Percentiles rank a stretch among this genome's conserved stretches.
These are phyloP conservation scores for Rhizophlyctis rosea DNA, from an alignment of 192 early-diverging fungal species.

Conservation along the genomic window DNA sequence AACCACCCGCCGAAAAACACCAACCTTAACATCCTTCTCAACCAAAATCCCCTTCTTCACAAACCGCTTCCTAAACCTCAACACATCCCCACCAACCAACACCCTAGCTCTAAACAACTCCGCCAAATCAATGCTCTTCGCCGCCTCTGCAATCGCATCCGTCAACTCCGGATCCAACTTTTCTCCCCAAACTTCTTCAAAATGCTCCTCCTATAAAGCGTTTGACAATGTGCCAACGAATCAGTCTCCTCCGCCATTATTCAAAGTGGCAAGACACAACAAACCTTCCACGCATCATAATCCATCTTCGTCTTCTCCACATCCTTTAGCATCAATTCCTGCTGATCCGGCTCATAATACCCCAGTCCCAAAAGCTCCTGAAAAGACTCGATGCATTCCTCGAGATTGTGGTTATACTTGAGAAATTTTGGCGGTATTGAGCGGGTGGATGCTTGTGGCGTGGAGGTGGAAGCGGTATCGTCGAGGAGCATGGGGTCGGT, in stretches of 20 bases:
- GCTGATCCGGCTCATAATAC: background rate
- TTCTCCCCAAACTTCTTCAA: constrained; percentile 19
- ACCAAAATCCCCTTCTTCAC: constrained; percentile 8
- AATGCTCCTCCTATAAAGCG: constrained; percentile 17
- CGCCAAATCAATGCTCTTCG: background rate
- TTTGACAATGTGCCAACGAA: background rate
- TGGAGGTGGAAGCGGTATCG: no score
- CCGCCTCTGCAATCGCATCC: constrained; percentile 6
- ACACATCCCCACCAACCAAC: background rate
- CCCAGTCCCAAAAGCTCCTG: constrained; percentile 7
- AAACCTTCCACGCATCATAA: constrained; percentile 18
- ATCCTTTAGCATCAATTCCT: constrained; percentile 7
- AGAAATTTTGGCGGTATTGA: constrained; percentile 1
- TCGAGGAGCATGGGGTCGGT: no score
- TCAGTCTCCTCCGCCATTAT: no score
- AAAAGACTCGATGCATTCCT: constrained; percentile 6
- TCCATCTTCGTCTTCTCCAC: constrained; percentile 2
- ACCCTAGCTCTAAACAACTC: background rate
- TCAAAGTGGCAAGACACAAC: background rate
- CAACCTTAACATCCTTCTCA: constrained; percentile 14
- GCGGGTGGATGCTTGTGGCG: no score
- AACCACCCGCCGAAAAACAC: no score
- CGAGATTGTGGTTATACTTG: constrained; percentile 12
- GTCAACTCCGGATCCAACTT: constrained; percentile 12
- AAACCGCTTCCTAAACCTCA: constrained; percentile 1